Evolutionary conservation across 2,329 filamentous ascomycete genomes (phyloP).

Genomic region (Fusarium dimerum): DNA sequence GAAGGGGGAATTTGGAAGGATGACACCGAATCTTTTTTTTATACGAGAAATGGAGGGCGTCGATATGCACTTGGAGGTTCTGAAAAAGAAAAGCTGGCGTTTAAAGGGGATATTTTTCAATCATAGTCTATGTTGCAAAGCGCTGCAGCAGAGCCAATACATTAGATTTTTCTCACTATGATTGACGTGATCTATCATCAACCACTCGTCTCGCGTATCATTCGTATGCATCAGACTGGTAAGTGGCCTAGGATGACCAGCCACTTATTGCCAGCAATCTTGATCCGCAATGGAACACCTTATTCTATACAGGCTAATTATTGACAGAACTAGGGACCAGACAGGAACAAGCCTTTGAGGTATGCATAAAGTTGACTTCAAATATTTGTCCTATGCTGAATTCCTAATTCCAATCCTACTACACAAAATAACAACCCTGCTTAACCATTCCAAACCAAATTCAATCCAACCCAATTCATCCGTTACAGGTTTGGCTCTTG

Average conservation of each 20-base stretch:
- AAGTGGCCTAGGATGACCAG: too few relatives aligned
- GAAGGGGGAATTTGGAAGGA: conserved; percentile 21
- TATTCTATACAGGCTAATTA: too few relatives aligned
- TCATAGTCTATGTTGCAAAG: conserved; percentile 25
- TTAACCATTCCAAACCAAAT: not conserved
- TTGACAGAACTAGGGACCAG: too few relatives aligned
- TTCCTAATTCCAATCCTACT: not conserved
- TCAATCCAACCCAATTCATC: conserved; percentile 18
- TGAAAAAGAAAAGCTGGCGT: conserved; percentile 31
- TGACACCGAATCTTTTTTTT: conserved; percentile 5
- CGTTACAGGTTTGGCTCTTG: conserved; percentile 31
- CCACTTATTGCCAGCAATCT: too few relatives aligned
- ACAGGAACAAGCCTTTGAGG: not conserved
- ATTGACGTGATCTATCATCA: not conserved
- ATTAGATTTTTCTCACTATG: conserved; percentile 15
- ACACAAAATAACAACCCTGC: not conserved
- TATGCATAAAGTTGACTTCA: not conserved
- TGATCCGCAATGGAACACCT: too few relatives aligned
- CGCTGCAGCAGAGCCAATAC: conserved; percentile 28
- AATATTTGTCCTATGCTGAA: not conserved
- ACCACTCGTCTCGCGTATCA: too few relatives aligned
- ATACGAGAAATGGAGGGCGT: conserved; percentile 18
- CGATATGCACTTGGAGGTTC: conserved; percentile 31
- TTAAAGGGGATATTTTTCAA: conserved; percentile 27
- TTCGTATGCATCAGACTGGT: too few relatives aligned